phyloP scores from a whole-genome alignment of 345 rosid genomes.

The Hibiscus trionum region DNA sequence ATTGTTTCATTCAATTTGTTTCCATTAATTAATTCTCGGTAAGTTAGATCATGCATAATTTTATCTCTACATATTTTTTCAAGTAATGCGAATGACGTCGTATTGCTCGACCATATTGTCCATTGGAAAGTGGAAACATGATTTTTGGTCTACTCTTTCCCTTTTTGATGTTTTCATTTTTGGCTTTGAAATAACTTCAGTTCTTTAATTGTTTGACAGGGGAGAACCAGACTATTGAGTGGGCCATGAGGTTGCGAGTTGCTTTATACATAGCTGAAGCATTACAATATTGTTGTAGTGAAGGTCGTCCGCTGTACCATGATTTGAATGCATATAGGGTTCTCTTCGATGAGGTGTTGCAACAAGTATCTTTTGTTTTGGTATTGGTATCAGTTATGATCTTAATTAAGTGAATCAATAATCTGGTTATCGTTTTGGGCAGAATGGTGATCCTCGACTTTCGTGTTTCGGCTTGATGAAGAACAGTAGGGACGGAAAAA shows the following conservation, averaged over 20 bases:
- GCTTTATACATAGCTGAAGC: slow-evolving; percentile 70
- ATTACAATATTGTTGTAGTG: slow-evolving; percentile 53
- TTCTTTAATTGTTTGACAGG: slow-evolving; percentile 33
- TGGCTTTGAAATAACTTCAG: neutral
- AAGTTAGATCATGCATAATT: neutral
- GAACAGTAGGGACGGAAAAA: slow-evolving; percentile 55
- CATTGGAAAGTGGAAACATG: neutral
- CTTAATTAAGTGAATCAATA: slow-evolving; percentile 2
- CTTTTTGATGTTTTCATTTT: neutral
- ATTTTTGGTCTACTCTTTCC: neutral
- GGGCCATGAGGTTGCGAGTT: slow-evolving; percentile 71
- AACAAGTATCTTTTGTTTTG: neutral
- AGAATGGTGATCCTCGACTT: slow-evolving; percentile 85
- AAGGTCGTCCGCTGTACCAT: slow-evolving; percentile 62
- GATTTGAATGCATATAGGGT: slow-evolving; percentile 72
- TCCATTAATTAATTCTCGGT: neutral
- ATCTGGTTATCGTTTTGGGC: slow-evolving; percentile 27
- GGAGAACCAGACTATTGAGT: slow-evolving; percentile 68
- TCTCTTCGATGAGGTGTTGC: slow-evolving; percentile 72
- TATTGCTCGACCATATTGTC: too few relatives aligned
- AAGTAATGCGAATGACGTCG: too few relatives aligned
- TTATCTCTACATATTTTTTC: neutral
- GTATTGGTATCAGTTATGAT: neutral
- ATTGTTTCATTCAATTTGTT: neutral
- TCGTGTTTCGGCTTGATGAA: slow-evolving; percentile 91